Base-by-base conservation (phyloP, 1,284 basidiomycete species). In the Marasmius oreades region DNA sequence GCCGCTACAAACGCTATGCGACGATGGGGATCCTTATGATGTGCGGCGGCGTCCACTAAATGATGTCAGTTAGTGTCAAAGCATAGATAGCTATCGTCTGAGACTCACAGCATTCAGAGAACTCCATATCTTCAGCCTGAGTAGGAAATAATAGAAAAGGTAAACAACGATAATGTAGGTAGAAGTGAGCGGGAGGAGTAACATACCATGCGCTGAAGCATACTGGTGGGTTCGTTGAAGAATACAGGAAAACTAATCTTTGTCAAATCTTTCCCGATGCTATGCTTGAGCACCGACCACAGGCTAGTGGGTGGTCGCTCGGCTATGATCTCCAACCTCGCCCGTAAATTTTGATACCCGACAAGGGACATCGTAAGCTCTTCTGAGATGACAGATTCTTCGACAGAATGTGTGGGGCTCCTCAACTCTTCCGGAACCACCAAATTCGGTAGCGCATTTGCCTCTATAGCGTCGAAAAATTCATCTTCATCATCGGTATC, bases 391-490 rank as follows among this genome's bases (percentile, higher is more conserved):
- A 59, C 54, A 11, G 60, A 62, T 47, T 64, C 61, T 28, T 50
- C 47, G 3, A 50, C 5, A 4, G 64, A 62, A 57, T 67, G 71
- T 33, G 59, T 61, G 20, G 72, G 69, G 42, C 69, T 69, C 45
- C 63, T 77, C 34, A 93, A 79, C 5, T 81, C 77, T 39, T 86
- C 78, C 51, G 82, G 79, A 23, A 94, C 77, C 42, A 89, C 73
- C 4, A 94, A 77, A 61, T 90, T 86, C 5, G 92, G 90, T 0
- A 95, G 74, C 28, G 78, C 82, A 55, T 88, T 90, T 10, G 86
- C 75, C 67, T 98, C 96, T 66, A 98, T 95, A 18, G 95, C 95
- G 69, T 98, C 96, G 67, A 97, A 98, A 74, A 98, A 98, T 72
- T 98, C 95, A 73, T 98, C 95, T 66, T 95, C 93, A 52, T 93